These are phyloP conservation scores for Plasmodium vinckei DNA, from an alignment of 169 alveolate genomes.

Conservation along the genomic window DNA sequence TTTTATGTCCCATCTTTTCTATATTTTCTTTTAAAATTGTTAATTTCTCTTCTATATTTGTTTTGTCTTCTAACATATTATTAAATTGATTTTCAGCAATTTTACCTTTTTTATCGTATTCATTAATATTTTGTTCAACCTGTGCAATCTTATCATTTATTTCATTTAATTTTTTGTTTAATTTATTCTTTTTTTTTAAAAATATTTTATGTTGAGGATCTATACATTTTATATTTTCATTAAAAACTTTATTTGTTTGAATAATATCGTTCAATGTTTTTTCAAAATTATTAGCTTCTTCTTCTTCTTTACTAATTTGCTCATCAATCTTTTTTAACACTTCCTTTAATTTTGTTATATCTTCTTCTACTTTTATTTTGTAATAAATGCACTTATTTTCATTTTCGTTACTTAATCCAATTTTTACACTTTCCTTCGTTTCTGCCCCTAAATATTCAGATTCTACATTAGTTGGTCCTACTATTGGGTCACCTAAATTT, in stretches of 20 bases:
- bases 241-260: constrained; percentile 59
- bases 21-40: constrained; percentile 29
- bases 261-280: constrained; percentile 59
- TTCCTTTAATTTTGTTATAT: constrained; percentile 38
- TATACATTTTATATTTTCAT: constrained; percentile 55
- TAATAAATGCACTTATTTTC: constrained; percentile 30
- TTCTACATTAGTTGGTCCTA: no score
- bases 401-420: neutral
- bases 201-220: constrained; percentile 61
- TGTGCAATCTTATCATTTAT: constrained; percentile 26
- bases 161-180: constrained; percentile 56
- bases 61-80: neutral
- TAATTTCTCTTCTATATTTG: constrained; percentile 42
- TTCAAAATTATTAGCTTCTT: constrained; percentile 21
- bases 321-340: constrained; percentile 30
- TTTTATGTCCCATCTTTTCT: constrained; percentile 20
- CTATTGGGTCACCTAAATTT: constrained; percentile 17
- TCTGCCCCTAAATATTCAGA: neutral
- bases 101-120: constrained; percentile 29
- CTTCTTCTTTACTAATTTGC: constrained; percentile 14
- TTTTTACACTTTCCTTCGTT: neutral
- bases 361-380: constrained; percentile 71
- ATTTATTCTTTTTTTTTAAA: constrained; percentile 69
- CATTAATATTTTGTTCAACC: constrained; percentile 34
- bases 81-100: constrained; percentile 14